Base-by-base conservation (phyloP, 2,329 filamentous ascomycete species). In the Didymella pinodella region DNA sequence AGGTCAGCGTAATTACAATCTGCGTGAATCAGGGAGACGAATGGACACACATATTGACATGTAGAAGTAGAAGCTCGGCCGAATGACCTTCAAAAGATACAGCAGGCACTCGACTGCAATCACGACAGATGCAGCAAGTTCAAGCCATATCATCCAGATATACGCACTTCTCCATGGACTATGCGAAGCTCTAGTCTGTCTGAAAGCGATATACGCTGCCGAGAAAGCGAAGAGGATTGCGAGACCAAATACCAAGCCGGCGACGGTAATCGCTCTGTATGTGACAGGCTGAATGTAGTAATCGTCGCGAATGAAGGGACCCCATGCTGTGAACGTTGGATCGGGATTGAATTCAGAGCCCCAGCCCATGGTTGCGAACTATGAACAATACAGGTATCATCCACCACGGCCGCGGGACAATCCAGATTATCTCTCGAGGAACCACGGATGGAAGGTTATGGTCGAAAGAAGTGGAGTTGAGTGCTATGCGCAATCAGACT, bases 121-220 rank as follows among this genome's bases (percentile, higher is more conserved):
- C 14, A 71, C 66, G 7, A 80, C 63, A 26, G 77, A 82, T 3
- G 80, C 79, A 3, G 72, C 16, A 7, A 82, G 73, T 65, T 83
- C 81, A 6, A 76, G 53, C 81, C 81, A 83, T 49, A 83, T 75
- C 78, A 83, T 79, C 72, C 77, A 79, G 0, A 83, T 72, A 54
- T 82, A 82, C 0, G 67, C 61, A 48, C 78, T 81, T 16, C 62
- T 64, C 38, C 62, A 59, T 7, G 72, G 60, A 54, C 40, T 54
- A 5, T 64, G 64, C 26, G 65, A 68, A 14, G 55, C 44, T 53
- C 47, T 69, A 47, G 52, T 77, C 62, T 65, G 73, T 54, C 12
- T 57, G 28, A 61, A 44, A 7, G 72, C 77, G 36, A 69, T 62
- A 51, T 73, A 79, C 34, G 75, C 66, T 7, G 74, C 69, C 11